phyloP scores from a whole-genome alignment of 129 eudicot species.

The Flaveria linearis region DNA sequence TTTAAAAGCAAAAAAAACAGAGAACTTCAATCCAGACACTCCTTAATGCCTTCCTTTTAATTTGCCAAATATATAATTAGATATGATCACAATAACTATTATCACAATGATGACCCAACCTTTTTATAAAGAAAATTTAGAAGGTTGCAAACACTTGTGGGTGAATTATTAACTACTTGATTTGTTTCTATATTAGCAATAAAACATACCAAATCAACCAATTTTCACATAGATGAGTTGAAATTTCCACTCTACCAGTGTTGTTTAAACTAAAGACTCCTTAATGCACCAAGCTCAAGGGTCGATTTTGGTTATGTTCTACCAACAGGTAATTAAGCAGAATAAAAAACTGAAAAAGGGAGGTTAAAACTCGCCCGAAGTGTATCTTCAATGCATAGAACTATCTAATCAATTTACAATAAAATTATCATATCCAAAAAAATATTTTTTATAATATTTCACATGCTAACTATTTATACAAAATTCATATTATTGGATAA shows the following conservation, averaged over 20 bases:
- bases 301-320: background rate
- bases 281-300: constrained; percentile 1
- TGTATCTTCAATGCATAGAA: background rate
- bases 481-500: background rate
- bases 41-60: background rate
- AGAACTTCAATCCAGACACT: background rate
- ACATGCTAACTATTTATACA: background rate
- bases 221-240: background rate
- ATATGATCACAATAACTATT: background rate
- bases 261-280: constrained; percentile 2
- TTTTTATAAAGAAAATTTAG: background rate
- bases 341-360: background rate
- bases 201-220: background rate
- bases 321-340: background rate
- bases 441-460: background rate
- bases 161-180: background rate
- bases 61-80: background rate
- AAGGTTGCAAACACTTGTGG: background rate
- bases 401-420: background rate
- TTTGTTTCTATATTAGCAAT: background rate
- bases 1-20: background rate
- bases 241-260: background rate
- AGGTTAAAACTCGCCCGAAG: background rate
- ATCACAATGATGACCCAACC: background rate
- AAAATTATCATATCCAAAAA: background rate